These are phyloP conservation scores for Cadophora luteo-olivacea DNA, from an alignment of 2,329 filamentous ascomycete genomes.

Conservation along the genomic window DNA sequence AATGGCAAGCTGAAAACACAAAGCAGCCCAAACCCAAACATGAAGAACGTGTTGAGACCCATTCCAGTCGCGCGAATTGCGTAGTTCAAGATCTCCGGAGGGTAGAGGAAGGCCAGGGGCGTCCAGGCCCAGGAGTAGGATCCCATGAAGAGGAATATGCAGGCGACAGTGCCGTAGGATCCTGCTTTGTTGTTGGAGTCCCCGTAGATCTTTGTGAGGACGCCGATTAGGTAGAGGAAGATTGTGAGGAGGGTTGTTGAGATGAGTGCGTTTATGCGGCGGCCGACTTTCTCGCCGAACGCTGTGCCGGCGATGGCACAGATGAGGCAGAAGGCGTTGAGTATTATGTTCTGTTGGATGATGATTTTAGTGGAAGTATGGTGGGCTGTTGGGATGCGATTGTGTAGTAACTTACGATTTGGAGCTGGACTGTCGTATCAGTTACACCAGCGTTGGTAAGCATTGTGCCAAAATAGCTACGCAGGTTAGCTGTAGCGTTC, in stretches of 20 bases:
- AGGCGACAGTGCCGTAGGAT: constrained; percentile 52
- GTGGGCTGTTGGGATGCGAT: too few species aligned
- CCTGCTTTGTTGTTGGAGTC: constrained; percentile 26
- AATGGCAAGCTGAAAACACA: constrained; percentile 41
- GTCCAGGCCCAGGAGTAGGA: constrained; percentile 56
- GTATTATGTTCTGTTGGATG: too few species aligned
- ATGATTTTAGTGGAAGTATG: too few species aligned
- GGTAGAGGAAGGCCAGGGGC: constrained; percentile 54
- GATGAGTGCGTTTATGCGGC: constrained; percentile 47
- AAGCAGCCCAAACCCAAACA: constrained; percentile 45
- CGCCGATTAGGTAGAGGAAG: constrained; percentile 56
- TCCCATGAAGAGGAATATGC: constrained; percentile 58
- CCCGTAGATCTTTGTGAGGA: constrained; percentile 53
- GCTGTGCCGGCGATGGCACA: constrained; percentile 48
- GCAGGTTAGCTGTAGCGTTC: too few species aligned
- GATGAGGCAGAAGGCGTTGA: too few species aligned
- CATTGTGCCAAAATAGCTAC: too few species aligned
- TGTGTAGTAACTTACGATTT: too few species aligned
- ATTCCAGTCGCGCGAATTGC: constrained; percentile 55
- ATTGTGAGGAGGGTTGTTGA: too few species aligned
- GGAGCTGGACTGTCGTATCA: too few species aligned
- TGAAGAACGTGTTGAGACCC: constrained; percentile 48
- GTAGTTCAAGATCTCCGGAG: constrained; percentile 54
- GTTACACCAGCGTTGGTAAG: too few species aligned
- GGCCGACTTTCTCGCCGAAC: constrained; percentile 50